Base-by-base conservation (phyloP, 176 grass and related monocot genomes). In the Zoysia japonica region DNA sequence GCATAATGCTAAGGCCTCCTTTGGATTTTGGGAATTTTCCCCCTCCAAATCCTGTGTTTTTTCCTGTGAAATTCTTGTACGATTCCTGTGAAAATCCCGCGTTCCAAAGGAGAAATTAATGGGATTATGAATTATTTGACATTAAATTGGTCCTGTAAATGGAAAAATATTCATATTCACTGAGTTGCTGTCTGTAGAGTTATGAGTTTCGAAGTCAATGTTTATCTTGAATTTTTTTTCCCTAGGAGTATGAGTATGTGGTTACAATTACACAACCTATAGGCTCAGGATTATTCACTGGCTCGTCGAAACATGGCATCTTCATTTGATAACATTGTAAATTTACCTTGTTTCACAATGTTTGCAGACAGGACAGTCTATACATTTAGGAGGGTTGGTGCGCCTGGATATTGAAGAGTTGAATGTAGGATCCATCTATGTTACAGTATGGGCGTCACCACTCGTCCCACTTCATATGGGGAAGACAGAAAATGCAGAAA, bases 391-490 rank as follows among this genome's bases (percentile, higher is more conserved):
- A 49, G 95, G 96, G 40, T 11, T 94, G 65, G 82, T 83, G 11
- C 79, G 92, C 19, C 47, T 98, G 64, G 90, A 94, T 37, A 59
- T 98, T 46, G 90, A 93, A 78, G 88, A 98, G 13, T 75, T 82
- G 77, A 84, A 78, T 12, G 80, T 90, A 54, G 86, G 88, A 39
- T 88, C 95, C 7, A 68, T 84, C 5, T 98, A 98, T 36, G 71
- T 94, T 50, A 98, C 92, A 1, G 86, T 98, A 76, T 98, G 92
- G 96, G 92, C 90, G 48, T 94, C 96, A 62, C 49, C 90, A 72
- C 92, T 89, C 64, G 75, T 94, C 20, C 96, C 92, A 36, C 88
- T 98, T 84, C 96, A 98, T 85, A 98, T 94, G 92, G 92, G 92
- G 43, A 94, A 91, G 76, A 91, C 90, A 4, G 89, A 94, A 82